These are phyloP conservation scores for Telfairia occidentalis DNA, from an alignment of 331 rosid genomes.

Conservation along the genomic window DNA sequence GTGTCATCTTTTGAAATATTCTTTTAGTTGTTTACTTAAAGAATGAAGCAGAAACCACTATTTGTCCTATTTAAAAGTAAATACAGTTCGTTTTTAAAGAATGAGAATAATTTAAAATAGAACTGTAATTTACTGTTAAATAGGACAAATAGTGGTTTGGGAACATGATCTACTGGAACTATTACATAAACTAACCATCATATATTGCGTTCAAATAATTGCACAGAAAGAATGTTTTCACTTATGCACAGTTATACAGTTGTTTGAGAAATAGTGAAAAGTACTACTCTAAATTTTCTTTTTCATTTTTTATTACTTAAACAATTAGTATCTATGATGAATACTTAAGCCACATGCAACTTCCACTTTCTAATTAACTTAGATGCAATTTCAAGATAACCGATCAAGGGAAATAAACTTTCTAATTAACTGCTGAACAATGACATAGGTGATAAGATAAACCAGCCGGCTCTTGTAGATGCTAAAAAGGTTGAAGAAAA, in stretches of 20 bases:
- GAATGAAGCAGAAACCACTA: no score
- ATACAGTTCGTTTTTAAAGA: no score
- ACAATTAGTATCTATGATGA: not conserved
- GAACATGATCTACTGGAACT: not conserved
- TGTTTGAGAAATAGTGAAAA: not conserved
- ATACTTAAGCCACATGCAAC: not conserved
- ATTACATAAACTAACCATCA: not conserved
- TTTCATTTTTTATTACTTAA: not conserved
- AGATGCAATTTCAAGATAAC: no score
- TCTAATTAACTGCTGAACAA: not conserved
- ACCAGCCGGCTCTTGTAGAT: not conserved
- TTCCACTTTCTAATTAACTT: not conserved
- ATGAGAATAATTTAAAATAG: not conserved
- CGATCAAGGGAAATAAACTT: not conserved
- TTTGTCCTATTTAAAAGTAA: no score
- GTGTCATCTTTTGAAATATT: not conserved
- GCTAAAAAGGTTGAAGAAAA: not conserved
- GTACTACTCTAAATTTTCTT: not conserved
- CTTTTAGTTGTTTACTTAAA: not conserved
- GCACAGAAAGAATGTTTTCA: not conserved
- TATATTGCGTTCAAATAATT: not conserved
- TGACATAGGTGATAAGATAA: not conserved
- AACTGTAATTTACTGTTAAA: not conserved
- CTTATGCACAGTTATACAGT: not conserved
- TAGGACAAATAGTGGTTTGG: not conserved